Conservation (phyloP, 352 stramenopile species). For the Peronospora belbahrii region DNA sequence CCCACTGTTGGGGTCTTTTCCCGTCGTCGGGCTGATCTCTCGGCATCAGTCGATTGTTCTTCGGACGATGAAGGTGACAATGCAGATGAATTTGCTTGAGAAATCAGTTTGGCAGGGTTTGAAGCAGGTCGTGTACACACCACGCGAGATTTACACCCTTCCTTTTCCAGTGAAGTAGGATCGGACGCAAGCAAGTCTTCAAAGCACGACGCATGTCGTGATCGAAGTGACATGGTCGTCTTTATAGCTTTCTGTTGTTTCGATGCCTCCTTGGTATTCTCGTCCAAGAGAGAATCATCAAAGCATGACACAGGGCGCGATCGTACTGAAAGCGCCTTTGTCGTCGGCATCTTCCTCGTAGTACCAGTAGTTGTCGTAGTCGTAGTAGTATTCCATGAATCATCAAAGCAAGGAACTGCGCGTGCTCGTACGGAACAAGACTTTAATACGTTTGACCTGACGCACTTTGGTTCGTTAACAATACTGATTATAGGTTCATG, state of each 20-base stretch:
- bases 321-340: constrained; percentile 9
- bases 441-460: constrained; percentile 1
- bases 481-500: too few relatives aligned
- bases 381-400: background rate
- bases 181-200: constrained; percentile 14
- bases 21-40: constrained; percentile 2
- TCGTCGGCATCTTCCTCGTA: background rate
- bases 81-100: constrained; percentile 1
- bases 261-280: constrained; percentile 8
- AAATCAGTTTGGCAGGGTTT: background rate
- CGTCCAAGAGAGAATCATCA: constrained; percentile 13
- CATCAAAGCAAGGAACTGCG: constrained; percentile 7
- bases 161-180: constrained; percentile 1
- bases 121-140: constrained; percentile 11
- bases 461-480: constrained; percentile 5
- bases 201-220: constrained; percentile 10
- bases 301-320: constrained; percentile 13
- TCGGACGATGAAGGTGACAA: constrained; percentile 11
- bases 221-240: constrained; percentile 10
- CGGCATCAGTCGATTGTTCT: constrained; percentile 1
- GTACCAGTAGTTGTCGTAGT: background rate
- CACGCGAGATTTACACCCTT: constrained; percentile 16
- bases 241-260: constrained; percentile 5
- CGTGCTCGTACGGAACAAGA: constrained; percentile 4
- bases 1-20: constrained; percentile 1